Conservation (phyloP, 768 basidiomycete genomes). For the Lentinula boryana region DNA sequence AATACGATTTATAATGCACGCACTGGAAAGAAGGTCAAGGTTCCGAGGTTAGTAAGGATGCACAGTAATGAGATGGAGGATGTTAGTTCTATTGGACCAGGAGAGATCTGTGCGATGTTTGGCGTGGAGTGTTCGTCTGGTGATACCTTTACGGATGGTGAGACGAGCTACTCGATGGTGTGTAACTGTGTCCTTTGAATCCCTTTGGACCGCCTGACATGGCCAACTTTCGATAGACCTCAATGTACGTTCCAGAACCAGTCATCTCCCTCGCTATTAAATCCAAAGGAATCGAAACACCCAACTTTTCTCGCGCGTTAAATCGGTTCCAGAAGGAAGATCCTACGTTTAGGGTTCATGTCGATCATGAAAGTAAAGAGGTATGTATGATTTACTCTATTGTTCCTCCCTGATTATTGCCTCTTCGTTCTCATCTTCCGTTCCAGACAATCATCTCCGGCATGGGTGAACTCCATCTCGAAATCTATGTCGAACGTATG, state of each 20-base stretch:
- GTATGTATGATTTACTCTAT: slow-evolving; percentile 28
- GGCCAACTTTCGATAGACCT: slow-evolving; percentile 50
- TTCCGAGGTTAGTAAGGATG: slow-evolving; percentile 94
- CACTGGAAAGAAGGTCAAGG: slow-evolving; percentile 96
- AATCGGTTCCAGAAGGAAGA: slow-evolving; percentile 99
- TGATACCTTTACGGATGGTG: slow-evolving; percentile 94
- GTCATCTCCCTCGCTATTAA: slow-evolving; percentile 96
- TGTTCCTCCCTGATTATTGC: neutral
- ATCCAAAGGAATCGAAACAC: slow-evolving; percentile 86
- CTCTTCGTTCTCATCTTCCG: neutral
- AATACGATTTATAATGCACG: slow-evolving; percentile 85
- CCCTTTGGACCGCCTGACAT: neutral
- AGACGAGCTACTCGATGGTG: slow-evolving; percentile 90
- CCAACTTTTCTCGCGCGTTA: slow-evolving; percentile 94
- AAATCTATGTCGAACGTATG: slow-evolving; percentile 99
- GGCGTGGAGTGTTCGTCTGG: slow-evolving; percentile 98
- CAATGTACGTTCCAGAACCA: slow-evolving; percentile 98
- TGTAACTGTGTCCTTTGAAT: slow-evolving; percentile 14
- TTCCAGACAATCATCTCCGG: slow-evolving; percentile 94
- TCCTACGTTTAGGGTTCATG: slow-evolving; percentile 96
- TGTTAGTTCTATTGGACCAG: slow-evolving; percentile 88
- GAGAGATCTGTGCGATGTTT: slow-evolving; percentile 99
- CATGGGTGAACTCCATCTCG: slow-evolving; percentile 98
- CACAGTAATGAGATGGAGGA: slow-evolving; percentile 99
- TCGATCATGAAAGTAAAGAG: slow-evolving; percentile 93